A percentile compares a stretch with the other conserved stretches of the same genome.
These are phyloP conservation scores for Lagenaria siceraria DNA, from an alignment of 306 rosid genomes.

Conservation along the genomic window DNA sequence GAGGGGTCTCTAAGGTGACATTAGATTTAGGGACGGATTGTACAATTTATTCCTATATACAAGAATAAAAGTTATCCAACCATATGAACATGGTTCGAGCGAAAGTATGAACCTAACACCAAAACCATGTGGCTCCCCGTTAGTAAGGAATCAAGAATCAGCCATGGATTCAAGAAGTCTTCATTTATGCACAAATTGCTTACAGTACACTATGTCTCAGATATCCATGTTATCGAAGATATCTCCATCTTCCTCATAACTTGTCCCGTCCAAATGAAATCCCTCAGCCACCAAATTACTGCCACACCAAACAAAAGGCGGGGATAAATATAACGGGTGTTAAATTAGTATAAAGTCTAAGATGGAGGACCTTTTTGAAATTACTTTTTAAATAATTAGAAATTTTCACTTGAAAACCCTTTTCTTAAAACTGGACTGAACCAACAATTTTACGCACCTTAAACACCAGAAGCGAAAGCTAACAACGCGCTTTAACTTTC, in stretches of 20 bases:
- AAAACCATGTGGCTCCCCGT: background rate
- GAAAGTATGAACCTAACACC: background rate
- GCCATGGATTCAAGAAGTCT: background rate
- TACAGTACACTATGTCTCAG: constrained; percentile 16
- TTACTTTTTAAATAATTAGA: no score
- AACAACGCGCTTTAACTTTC: constrained; percentile 78
- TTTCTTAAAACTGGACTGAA: background rate
- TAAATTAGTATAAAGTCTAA: background rate
- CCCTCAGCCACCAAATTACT: constrained; percentile 72
- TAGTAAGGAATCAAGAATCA: background rate
- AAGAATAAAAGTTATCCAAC: background rate
- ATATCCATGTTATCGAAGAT: constrained; percentile 86
- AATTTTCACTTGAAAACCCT: no score
- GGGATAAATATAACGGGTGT: background rate
- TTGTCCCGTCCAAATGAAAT: constrained; percentile 33
- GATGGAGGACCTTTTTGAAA: no score
- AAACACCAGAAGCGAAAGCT: constrained; percentile 72
- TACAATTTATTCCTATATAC: constrained; percentile 7
- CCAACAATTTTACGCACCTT: constrained; percentile 39
- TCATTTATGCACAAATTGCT: constrained; percentile 1
- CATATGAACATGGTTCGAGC: background rate
- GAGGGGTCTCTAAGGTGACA: background rate
- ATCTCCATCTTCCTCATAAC: constrained; percentile 55
- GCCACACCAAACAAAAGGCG: constrained; percentile 14
- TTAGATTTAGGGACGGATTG: background rate